Evolutionary conservation across 345 rosid species (phyloP).

Genomic region (Salix purpurea): DNA sequence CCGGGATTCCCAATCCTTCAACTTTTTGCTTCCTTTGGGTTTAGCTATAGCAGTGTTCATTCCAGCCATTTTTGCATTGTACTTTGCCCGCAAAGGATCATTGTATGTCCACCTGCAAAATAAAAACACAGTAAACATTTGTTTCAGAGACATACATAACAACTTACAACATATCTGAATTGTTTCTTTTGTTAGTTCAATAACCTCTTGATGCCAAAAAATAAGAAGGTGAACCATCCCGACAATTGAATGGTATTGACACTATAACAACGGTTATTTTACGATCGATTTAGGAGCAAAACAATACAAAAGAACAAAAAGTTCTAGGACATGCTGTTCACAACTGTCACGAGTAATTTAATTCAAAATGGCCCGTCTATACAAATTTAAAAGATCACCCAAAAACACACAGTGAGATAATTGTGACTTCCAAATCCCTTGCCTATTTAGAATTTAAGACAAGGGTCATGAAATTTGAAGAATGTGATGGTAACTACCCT

Average conservation of each 20-base stretch:
- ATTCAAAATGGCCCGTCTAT: not conserved
- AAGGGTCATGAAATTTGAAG: not conserved
- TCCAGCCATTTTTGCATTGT: slow-evolving; percentile 74
- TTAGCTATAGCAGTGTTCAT: slow-evolving; percentile 54
- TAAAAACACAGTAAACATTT: not conserved
- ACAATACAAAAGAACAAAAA: not conserved
- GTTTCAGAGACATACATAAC: not conserved
- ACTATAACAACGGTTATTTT: not conserved
- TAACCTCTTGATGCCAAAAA: not conserved
- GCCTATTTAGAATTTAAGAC: not conserved
- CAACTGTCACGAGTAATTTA: not conserved
- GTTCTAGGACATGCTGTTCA: not conserved
- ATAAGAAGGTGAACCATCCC: not conserved
- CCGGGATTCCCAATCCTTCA: slow-evolving; percentile 57
- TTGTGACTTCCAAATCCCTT: not conserved
- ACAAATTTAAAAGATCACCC: not conserved
- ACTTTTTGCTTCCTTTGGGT: slow-evolving; percentile 77
- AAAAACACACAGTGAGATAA: not conserved
- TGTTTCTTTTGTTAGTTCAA: not conserved
- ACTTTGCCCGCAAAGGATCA: slow-evolving; percentile 69
- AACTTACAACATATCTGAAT: not conserved
- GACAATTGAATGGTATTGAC: not conserved
- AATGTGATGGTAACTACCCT: not conserved
- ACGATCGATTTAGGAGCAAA: not conserved
- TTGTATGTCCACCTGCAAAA: slow-evolving; percentile 62